These are phyloP conservation scores for Neurospora sp. DNA, from an alignment of 495 filamentous ascomycete species.

Conservation along the genomic window DNA sequence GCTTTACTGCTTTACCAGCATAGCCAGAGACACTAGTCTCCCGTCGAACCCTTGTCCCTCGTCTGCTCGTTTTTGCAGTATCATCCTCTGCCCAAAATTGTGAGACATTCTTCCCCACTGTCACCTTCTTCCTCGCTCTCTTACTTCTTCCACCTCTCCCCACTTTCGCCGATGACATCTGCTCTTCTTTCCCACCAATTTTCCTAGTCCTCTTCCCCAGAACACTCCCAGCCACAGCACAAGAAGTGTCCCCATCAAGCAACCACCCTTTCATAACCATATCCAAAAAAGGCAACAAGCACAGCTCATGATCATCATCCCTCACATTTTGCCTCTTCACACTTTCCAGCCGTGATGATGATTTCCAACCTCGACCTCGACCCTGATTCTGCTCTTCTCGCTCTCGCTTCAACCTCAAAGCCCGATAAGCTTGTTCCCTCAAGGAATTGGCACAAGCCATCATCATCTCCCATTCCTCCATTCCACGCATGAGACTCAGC, in stretches of 20 bases:
- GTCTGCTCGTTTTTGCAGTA: neutral
- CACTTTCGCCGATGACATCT: neutral
- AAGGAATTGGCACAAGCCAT: slow-evolving; percentile 20
- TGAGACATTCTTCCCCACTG: slow-evolving; percentile 1
- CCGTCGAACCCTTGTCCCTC: neutral
- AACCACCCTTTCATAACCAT: neutral
- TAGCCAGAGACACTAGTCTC: neutral
- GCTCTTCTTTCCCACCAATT: neutral
- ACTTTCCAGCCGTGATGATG: neutral
- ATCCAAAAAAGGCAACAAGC: neutral
- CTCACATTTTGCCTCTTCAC: neutral
- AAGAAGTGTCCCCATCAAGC: neutral
- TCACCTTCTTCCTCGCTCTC: neutral
- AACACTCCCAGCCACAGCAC: neutral
- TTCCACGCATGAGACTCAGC: slow-evolving; percentile 17
- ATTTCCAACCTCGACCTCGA: neutral
- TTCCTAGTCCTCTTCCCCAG: neutral
- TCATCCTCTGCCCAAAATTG: slow-evolving; percentile 8
- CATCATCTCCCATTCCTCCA: slow-evolving; percentile 27
- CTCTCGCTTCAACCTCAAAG: neutral
- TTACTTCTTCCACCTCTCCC: neutral
- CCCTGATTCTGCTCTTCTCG: neutral
- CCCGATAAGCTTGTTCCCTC: neutral
- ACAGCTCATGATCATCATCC: neutral
- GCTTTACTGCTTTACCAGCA: neutral